Evolutionary conservation across 2,329 filamentous ascomycete species (phyloP), one percentile per base, ranked within the genome.

Genomic region (Aspergillus neoniger): DNA sequence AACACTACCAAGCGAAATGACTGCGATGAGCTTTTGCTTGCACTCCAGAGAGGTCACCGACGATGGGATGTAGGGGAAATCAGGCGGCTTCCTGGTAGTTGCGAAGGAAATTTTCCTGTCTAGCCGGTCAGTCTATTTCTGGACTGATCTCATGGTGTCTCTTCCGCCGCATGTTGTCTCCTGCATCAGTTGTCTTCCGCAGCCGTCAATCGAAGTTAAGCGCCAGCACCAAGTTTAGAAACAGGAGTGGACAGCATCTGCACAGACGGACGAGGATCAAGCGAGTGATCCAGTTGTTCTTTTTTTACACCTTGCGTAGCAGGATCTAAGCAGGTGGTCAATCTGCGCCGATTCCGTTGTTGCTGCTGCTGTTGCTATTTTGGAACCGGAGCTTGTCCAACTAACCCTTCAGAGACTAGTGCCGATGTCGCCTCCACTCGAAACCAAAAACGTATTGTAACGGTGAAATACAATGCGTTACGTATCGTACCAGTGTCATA

Each of bases 1-100:
- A 48, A 59, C 28, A 49, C 41, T 50, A 55, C 55, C 55, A 61
- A 55, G 55, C 49, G 4, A 23, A 5, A 38, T 39, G 14, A 53
- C 12, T 39, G 36, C 36, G 9, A 21, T 30, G 28, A 52, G 30
- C 25, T 7, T 28, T 28, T 6, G 25, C 8, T 21, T 21, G 21
- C 21, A 21, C 21, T 21, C 21, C 25, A 28, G 25, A 28, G 25
- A 28, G 2, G 25, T 28, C 5, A 28, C 25, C 25, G 25, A 28
- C 25, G 21, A 44, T 49, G 53, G 48, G 17, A 56, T 38, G 38
- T 15, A 53, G n/a, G 50, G 44, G 9, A 48, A 28, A 38, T 32
- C 36, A 47, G 21, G 41, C 30, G 28, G 49, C 54, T 61, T 15
- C 12, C 36, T 21, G 21, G 21, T 21, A 21, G 21, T 21, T 21